Conservation (phyloP, 2,329 filamentous ascomycete species). For the Botrytis elliptica region DNA sequence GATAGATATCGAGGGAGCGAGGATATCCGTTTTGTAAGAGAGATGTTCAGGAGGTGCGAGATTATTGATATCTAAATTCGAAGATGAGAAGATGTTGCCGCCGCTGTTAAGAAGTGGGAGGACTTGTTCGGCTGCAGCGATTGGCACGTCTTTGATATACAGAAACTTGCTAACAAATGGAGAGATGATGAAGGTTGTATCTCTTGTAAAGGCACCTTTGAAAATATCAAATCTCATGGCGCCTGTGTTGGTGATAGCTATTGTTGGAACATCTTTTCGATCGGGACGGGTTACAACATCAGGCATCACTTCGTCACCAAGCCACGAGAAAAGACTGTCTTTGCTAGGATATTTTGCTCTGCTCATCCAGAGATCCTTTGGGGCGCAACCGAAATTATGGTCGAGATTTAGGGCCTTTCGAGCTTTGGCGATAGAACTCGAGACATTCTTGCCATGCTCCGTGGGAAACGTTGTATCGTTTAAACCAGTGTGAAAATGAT, state of each 20-base stretch:
- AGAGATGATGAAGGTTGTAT: slow-evolving; percentile 81
- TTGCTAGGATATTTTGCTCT: slow-evolving; percentile 71
- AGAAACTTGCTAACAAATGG: slow-evolving; percentile 81
- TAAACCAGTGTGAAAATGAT: slow-evolving; percentile 76
- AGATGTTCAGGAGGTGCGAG: slow-evolving; percentile 39
- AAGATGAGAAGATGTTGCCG: slow-evolving; percentile 45
- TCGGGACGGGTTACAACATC: slow-evolving; percentile 58
- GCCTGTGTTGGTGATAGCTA: slow-evolving; percentile 85
- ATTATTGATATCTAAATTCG: slow-evolving; percentile 35
- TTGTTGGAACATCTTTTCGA: slow-evolving; percentile 59
- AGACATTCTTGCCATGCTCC: slow-evolving; percentile 69
- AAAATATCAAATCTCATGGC: slow-evolving; percentile 95
- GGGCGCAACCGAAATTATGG: slow-evolving; percentile 76
- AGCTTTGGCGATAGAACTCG: slow-evolving; percentile 65
- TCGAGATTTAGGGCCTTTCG: slow-evolving; percentile 72
- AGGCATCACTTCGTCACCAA: slow-evolving; percentile 73
- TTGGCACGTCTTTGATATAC: slow-evolving; percentile 79
- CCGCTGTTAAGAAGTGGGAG: slow-evolving; percentile 57
- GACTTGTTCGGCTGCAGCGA: slow-evolving; percentile 69
- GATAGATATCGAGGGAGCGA: slow-evolving; percentile 24
- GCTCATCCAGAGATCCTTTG: slow-evolving; percentile 77
- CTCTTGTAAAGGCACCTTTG: slow-evolving; percentile 83
- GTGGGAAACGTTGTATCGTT: slow-evolving; percentile 75
- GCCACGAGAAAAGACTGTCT: slow-evolving; percentile 77
- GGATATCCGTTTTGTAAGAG: slow-evolving; percentile 25